Conservation (phyloP, 495 filamentous ascomycete genomes). For the Penicillium lividum region DNA sequence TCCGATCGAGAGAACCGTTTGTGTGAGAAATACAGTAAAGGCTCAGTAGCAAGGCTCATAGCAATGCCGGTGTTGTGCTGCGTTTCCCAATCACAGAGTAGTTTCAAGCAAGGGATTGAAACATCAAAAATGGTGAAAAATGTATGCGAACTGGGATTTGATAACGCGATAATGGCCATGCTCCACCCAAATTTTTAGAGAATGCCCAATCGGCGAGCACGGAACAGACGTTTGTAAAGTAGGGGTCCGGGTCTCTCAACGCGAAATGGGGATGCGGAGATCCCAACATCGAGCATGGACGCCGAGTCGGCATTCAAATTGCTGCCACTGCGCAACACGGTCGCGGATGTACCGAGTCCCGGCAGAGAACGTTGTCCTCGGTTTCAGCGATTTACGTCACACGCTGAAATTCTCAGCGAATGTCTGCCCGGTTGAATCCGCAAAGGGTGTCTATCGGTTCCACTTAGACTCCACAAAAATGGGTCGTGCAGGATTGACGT, state of each 20-base stretch:
- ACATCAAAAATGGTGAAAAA: not conserved
- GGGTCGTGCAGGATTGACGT: slow-evolving; percentile 8
- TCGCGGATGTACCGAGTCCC: not conserved
- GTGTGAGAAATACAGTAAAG: not conserved
- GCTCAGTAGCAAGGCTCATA: not conserved
- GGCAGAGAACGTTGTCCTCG: not conserved
- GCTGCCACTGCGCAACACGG: not conserved
- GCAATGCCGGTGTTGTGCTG: not conserved
- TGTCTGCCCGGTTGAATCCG: not conserved
- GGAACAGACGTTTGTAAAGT: not conserved
- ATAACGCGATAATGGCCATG: not conserved
- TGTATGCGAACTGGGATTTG: not conserved
- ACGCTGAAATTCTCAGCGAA: not conserved
- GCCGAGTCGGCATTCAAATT: not conserved
- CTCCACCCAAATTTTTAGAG: not conserved
- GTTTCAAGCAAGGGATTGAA: not conserved
- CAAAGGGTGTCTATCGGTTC: not conserved
- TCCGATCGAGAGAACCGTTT: not conserved
- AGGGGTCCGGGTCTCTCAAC: too few relatives aligned
- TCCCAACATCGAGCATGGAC: not conserved
- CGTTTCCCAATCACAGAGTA: not conserved
- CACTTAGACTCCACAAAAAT: slow-evolving; percentile 7
- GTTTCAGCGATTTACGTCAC: not conserved
- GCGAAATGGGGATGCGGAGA: not conserved
- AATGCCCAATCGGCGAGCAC: not conserved